Base-by-base conservation (phyloP, 257 asterid genomes). In the Haberlea rhodopensis region DNA sequence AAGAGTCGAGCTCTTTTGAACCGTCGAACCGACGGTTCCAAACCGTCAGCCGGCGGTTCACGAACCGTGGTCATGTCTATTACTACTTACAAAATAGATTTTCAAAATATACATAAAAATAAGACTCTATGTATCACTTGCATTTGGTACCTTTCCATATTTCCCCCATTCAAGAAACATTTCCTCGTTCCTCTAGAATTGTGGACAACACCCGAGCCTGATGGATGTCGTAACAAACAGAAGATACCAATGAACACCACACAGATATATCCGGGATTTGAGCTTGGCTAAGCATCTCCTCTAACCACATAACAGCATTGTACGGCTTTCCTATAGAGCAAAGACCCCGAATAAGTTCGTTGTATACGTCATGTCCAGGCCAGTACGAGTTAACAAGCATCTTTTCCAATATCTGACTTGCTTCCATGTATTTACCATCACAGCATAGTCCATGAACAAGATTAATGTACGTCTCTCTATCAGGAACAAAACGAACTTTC, bases 211-310 rank as follows among this genome's bases (percentile, higher is more conserved):
- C 11, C 69, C 57, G 75, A 65, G 51, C 31, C 25, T 63, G 59
- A 25, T 27, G 68, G 29, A 49, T 61, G 71, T 67, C 84, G 71
- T 49, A 57, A 77, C 91, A 89, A 40, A 85, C 62, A 68, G 85
- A 73, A 60, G 88, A 71, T 46, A 87, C 84, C 56, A 90, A 74
- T 8, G 91, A 79, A 69, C 45, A 53, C 97, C 96, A 91, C 2
- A 81, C 84, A n/a, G 79, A 79, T 8, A 53, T 23, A 23, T 82
- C 76, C 16, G 98, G 98, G 25, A 73, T 24, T 70, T 80, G 82
- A 63, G 80, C 89, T 70, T 87, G 87, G 68, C 83, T 84, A 57
- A 84, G 75, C 95, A 92, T 89, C 88, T 92, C 97, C 71, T 92
- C 97, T 78, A 92, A 63, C 87, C 88, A 85, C 80, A 87, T 23